phyloP scores from a whole-genome alignment of 495 filamentous ascomycete genomes.

The Penicillium odoratum region DNA sequence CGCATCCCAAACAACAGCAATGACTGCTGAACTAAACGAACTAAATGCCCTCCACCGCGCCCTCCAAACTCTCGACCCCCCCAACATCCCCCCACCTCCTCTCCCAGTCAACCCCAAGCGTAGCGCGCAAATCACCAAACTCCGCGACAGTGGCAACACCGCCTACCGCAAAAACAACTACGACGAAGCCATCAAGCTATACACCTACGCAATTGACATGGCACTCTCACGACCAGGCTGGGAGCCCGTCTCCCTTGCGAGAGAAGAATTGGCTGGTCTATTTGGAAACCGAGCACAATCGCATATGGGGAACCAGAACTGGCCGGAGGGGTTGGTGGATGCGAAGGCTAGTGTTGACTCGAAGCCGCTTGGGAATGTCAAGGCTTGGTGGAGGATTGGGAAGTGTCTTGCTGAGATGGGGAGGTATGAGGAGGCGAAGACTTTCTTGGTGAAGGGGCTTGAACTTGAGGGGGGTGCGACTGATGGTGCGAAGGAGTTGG shows the following conservation, averaged over 20 bases:
- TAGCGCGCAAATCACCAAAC: conserved; percentile 79
- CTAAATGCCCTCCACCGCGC: conserved; percentile 74
- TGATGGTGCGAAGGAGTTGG: conserved; percentile 60
- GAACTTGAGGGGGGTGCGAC: conserved; percentile 80
- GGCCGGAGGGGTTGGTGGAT: conserved; percentile 81
- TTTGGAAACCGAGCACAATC: conserved; percentile 90
- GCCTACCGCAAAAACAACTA: conserved; percentile 75
- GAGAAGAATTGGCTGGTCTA: conserved; percentile 78
- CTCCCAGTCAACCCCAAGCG: conserved; percentile 84
- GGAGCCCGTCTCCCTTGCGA: conserved; percentile 78
- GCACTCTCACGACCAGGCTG: conserved; percentile 76
- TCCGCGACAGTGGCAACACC: conserved; percentile 82
- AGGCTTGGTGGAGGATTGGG: conserved; percentile 89
- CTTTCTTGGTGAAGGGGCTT: conserved; percentile 68
- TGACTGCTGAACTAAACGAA: conserved; percentile 63
- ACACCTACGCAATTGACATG: conserved; percentile 85
- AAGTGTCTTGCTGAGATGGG: conserved; percentile 90
- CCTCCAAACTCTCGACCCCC: conserved; percentile 57
- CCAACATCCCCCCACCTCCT: conserved; percentile 69
- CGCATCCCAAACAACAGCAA: conserved; percentile 39
- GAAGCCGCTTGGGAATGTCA: conserved; percentile 82
- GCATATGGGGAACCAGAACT: conserved; percentile 73
- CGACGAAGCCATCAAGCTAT: conserved; percentile 74
- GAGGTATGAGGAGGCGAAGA: conserved; percentile 74
- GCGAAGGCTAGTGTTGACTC: conserved; percentile 87